phyloP scores from a whole-genome alignment of 108 stramenopile genomes.

The Skeletonema costatum region DNA sequence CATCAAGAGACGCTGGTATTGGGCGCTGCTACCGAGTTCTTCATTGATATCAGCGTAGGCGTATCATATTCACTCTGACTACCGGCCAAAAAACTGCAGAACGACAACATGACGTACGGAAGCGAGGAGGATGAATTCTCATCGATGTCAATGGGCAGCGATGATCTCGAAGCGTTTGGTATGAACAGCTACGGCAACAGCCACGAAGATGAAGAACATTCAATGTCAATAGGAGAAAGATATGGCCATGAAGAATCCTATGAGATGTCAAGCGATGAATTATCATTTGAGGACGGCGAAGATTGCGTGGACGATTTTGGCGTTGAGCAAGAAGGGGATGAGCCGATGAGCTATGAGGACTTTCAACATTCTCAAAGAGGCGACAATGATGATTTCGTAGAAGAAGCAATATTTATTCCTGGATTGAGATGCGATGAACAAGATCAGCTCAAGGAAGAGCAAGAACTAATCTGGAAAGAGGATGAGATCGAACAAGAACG shows the following conservation, averaged over 20 bases:
- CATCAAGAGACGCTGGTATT: no score
- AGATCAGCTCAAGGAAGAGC: neutral
- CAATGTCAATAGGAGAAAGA: neutral
- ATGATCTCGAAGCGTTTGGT: neutral
- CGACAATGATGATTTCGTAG: neutral
- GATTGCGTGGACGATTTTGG: neutral
- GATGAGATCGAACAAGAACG: neutral
- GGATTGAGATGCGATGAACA: neutral
- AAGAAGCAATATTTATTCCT: neutral
- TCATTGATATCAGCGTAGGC: no score
- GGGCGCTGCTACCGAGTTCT: no score
- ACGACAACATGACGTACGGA: neutral
- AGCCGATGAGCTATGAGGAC: neutral
- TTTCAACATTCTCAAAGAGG: neutral
- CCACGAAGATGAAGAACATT: neutral
- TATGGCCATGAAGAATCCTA: neutral
- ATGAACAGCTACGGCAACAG: neutral
- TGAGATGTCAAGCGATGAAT: conserved; percentile 1
- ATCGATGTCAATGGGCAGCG: neutral
- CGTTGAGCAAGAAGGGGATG: neutral
- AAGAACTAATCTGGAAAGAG: no score
- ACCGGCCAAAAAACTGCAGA: neutral
- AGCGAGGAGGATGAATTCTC: neutral
- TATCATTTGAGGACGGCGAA: neutral
- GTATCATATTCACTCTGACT: no score